These are phyloP conservation scores for Plasmodium vinckei DNA, from an alignment of 169 alveolate species.

Conservation along the genomic window DNA sequence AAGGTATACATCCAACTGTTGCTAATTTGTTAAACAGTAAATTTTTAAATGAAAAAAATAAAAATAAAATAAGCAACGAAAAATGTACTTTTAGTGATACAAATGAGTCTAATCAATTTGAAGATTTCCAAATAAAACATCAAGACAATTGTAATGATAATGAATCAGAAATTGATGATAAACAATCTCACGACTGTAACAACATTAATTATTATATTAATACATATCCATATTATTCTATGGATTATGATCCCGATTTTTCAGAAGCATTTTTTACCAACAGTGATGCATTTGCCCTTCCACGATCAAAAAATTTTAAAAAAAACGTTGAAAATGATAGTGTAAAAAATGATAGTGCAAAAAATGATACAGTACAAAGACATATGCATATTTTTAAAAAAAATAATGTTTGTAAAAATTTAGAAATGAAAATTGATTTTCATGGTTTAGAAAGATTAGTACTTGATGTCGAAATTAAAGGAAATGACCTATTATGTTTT, in stretches of 20 bases:
- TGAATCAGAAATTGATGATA: too few species aligned
- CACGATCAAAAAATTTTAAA: too few species aligned
- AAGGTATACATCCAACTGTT: slow-evolving; percentile 67
- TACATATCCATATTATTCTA: not conserved
- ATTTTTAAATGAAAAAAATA: not conserved
- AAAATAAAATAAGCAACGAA: not conserved
- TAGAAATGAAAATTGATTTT: slow-evolving; percentile 3
- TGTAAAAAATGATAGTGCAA: not conserved
- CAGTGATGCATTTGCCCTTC: too few species aligned
- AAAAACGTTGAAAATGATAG: too few species aligned
- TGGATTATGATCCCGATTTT: slow-evolving; percentile 3
- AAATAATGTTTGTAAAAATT: slow-evolving; percentile 15
- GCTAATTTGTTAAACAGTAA: slow-evolving; percentile 20
- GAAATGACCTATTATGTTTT: slow-evolving; percentile 63
- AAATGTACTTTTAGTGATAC: too few species aligned
- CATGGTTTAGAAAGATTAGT: slow-evolving; percentile 35
- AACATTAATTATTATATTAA: not conserved
- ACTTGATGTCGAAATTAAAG: slow-evolving; percentile 57
- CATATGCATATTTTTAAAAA: slow-evolving; percentile 15
- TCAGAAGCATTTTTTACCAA: too few species aligned
- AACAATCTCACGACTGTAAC: not conserved
- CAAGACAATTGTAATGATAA: too few species aligned
- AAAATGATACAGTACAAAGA: slow-evolving; percentile 1
- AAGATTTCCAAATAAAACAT: too few species aligned
- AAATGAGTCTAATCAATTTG: too few species aligned